phyloP scores from a whole-genome alignment of 164 flowering plant genomes.

The Aristolochia fimbriata region DNA sequence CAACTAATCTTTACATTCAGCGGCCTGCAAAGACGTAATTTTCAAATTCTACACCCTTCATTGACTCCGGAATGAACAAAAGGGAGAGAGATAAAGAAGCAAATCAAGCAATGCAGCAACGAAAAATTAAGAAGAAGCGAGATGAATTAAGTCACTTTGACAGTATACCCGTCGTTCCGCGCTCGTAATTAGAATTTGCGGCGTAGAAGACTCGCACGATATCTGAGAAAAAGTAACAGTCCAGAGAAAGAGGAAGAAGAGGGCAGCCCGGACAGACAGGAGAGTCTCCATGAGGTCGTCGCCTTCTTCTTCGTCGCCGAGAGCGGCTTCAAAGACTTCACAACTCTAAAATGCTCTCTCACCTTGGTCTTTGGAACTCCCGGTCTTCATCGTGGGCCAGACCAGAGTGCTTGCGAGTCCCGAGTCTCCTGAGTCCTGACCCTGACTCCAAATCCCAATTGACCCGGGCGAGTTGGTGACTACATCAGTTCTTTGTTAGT shows the following conservation, averaged over 20 bases:
- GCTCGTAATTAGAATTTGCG: conserved; percentile 43
- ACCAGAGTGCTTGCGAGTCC: too few species aligned
- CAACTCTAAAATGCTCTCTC: too few species aligned
- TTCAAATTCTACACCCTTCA: not conserved
- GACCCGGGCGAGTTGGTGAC: too few species aligned
- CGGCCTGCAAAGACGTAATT: not conserved
- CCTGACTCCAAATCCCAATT: too few species aligned
- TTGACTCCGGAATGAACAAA: not conserved
- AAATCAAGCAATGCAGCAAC: not conserved
- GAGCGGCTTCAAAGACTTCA: too few species aligned
- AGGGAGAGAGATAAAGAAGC: not conserved
- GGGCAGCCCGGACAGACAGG: not conserved
- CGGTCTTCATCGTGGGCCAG: too few species aligned
- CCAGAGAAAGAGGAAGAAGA: not conserved
- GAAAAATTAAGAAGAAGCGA: not conserved
- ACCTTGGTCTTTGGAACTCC: too few species aligned
- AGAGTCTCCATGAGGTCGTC: too few species aligned
- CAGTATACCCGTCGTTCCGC: conserved; percentile 76
- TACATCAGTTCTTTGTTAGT: too few species aligned
- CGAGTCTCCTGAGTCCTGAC: too few species aligned
- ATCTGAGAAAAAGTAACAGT: conserved; percentile 2
- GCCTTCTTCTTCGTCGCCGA: too few species aligned
- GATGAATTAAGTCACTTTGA: not conserved
- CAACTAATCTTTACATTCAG: not conserved
- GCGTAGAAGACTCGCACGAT: conserved; percentile 7